Base-by-base conservation (phyloP, 768 basidiomycete species). In the Floccularia luteovirens region DNA sequence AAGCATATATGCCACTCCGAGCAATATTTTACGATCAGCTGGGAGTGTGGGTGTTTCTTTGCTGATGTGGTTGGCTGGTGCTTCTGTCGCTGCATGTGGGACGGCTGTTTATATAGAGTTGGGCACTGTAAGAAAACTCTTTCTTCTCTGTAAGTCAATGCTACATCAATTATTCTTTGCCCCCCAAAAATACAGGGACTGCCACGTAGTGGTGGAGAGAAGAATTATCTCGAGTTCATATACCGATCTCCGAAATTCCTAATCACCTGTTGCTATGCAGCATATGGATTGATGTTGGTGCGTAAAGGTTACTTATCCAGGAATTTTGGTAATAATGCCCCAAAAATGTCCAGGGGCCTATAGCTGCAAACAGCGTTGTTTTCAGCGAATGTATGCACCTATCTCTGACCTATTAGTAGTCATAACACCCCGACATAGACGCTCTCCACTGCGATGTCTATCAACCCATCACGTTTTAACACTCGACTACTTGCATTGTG, bases 1-100 rank as follows among this genome's bases (percentile, higher is more conserved):
- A n/a, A 86, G 83, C 10, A 82, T 85, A 35, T 86, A 80, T 51
- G 81, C 79, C 6, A 77, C 79, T 0, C 80, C 84, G 0, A 76
- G 80, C 34, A 67, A 79, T 19, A 82, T 86, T 36, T 61, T 86
- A n/a, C 74, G 67, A 27, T 64, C 78, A 0, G 75, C 80, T 0
- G 82, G 83, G 3, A 85, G 83, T 41, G 76, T 84, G 1, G 82
- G 82, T 1, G 69, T 82, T 31, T 68, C 78, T 0, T 63, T 87
- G 19, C 37, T 76, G 6, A 77, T 84, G 75, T 87, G 84, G 84
- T 57, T 84, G 13, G 50, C 82, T 5, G 84, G 83, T 0, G 74
- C 82, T 3, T 51, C 70, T 20, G 70, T 85, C 25, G 80, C 84
- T 1, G 67, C 73, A 0, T 70, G 74, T 24, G 84, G 84, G 3